Evolutionary conservation across 148 eudicot species (phyloP), one percentile per base, ranked within the genome.

Genomic region (Rhododendron molle): DNA sequence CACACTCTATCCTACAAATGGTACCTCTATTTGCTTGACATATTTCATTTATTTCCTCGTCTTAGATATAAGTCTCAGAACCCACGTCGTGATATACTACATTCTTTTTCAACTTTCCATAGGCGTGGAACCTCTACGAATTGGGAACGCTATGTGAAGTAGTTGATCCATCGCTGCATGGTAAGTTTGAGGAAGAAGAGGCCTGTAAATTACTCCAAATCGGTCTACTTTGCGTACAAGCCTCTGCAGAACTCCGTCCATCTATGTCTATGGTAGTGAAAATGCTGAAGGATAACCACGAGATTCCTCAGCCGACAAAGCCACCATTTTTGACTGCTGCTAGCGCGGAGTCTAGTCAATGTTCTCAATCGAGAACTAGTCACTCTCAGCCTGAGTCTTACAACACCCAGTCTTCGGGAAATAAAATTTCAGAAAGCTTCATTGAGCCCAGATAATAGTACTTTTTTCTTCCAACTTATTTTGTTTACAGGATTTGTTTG

Each of bases 181-280:
- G 92, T 20, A 86, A 83, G 38, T 87, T 84, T 32, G 58, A 67
- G 7, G 87, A 86, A 86, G 89, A 83, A 44, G 90, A 74, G 74
- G 92, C 91, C 15, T n/a, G 43, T 78, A 86, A 85, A 67, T 11
- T 91, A 30, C 89, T 91, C 40, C 84, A 87, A 76, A 81, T 91
- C 30, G 93, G 92, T 8, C 85, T 90, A 30, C 86, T 91, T 43
- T 90, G 93, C 50, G 91, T 87, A 12, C 93, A 91, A 86, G 93
- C 92, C 20, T 54, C 89, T 54, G 93, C 92, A 76, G 92, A 89
- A 60, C 74, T 86, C 5, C 88, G 93, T 13, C 93, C 92, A 67
- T 80, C 92, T 7, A 91, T 91, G 93, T 87, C 92, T 5, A 69
- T 16, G 72, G 89, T 85, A 10, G 91, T 91, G 87, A 87, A 87